Evolutionary conservation across 768 basidiomycete species (phyloP).

Genomic region (Macrolepiota fuliginosa): DNA sequence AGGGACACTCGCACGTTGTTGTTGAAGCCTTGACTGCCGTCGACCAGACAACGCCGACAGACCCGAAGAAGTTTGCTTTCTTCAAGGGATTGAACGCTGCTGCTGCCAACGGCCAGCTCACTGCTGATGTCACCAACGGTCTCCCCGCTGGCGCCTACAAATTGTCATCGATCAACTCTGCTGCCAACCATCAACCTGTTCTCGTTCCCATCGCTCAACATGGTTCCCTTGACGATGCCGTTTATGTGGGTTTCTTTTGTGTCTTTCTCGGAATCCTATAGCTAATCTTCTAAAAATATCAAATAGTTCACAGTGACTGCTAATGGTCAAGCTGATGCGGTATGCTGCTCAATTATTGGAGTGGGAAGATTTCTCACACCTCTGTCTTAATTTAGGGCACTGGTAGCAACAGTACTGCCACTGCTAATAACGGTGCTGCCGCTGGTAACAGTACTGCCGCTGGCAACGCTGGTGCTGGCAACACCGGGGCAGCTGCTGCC

Average conservation of each 20-base stretch:
- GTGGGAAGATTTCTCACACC: neutral
- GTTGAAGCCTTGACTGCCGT: conserved; percentile 45
- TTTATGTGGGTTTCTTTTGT: conserved; percentile 42
- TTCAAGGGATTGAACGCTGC: conserved; percentile 51
- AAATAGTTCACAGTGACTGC: conserved; percentile 16
- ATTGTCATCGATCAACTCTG: conserved; percentile 55
- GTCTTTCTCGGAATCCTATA: neutral
- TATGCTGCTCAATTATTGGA: neutral
- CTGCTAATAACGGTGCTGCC: neutral
- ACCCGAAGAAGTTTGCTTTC: conserved; percentile 53
- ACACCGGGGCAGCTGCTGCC: conserved; percentile 11
- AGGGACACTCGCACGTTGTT: conserved; percentile 58
- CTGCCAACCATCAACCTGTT: conserved; percentile 59
- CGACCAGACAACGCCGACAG: conserved; percentile 40
- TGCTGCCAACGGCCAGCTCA: conserved; percentile 45
- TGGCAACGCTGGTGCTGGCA: conserved; percentile 5
- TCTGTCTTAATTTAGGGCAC: neutral
- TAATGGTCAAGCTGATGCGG: conserved; percentile 11
- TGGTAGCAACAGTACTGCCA: neutral
- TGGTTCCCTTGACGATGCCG: conserved; percentile 53
- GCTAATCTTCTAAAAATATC: neutral
- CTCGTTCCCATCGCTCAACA: conserved; percentile 60
- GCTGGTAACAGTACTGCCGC: neutral
- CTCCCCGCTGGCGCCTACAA: conserved; percentile 59
- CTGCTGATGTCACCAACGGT: conserved; percentile 48